Base-by-base conservation (phyloP, 1,284 basidiomycete species). In the Boletellus deceptivus region DNA sequence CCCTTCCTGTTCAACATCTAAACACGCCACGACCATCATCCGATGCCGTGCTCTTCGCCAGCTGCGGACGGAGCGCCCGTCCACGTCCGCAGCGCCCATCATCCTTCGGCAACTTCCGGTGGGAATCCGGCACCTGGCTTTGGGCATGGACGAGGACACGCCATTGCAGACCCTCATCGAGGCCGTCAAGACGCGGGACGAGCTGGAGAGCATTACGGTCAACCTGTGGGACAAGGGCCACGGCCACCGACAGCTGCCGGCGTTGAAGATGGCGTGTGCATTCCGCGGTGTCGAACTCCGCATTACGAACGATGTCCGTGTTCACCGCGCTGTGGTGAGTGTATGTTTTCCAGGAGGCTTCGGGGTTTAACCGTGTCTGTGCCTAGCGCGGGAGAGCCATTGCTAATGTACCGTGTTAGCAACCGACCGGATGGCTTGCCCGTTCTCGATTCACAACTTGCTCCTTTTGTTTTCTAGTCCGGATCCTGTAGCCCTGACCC, bases 111-210 rank as follows among this genome's bases (percentile, higher is more conserved):
- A 69, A n/a, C 70, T 85, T 45, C 77, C 82, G 17, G 53, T 59
- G 14, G 64, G 69, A 13, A 60, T 86, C 18, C 72, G 78, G 58
- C 78, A 82, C 53, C 60, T 87, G 36, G 78, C 81, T 25, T 69
- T 87, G 36, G 78, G 83, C 17, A 63, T 87, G 43, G 77, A 80
- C 59, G 71, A 70, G 53, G 78, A 81, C 48, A 81, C 79, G 0
- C 65, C 71, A 22, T 64, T 86, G 34, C 75, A 76, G 56, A 70
- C 75, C 10, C 66, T 85, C 25, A 63, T 85, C 33, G 78, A 83
- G 34, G 58, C 70, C 25, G 71, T 82, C 53, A 78, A 75, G 57
- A 62, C 66, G 4, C 68, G 65, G 33, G 62, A 72, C 7, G 59
- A 65, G 10, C 60, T 84, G 41, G 68, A 70, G 51, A 67, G 69